Evolutionary conservation across 1,284 basidiomycete genomes (phyloP).

Genomic region (Caloboletus firmus): DNA sequence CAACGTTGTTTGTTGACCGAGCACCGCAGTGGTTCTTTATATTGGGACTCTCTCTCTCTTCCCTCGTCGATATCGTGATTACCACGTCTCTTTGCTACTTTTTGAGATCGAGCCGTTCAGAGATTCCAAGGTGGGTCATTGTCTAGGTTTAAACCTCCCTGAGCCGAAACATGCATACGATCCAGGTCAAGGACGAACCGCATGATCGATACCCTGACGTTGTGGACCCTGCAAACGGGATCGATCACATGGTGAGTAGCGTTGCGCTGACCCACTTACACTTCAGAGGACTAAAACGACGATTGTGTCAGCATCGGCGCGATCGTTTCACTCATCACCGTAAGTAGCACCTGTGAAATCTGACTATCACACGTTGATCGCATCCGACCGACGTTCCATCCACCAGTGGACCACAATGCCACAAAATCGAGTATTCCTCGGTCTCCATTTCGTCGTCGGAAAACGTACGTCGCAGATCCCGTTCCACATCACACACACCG

Average conservation of each 20-base stretch:
- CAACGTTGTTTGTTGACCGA: not conserved
- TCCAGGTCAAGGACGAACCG: conserved; percentile 40
- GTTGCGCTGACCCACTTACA: not conserved
- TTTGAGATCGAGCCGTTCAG: conserved; percentile 40
- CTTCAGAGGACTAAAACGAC: not conserved
- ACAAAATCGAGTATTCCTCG: conserved; percentile 44
- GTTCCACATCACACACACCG: not conserved
- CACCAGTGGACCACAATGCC: conserved; percentile 44
- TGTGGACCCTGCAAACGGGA: conserved; percentile 53
- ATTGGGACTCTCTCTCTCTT: conserved; percentile 48
- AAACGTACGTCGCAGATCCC: conserved; percentile 38
- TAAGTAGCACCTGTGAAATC: conserved; percentile 23
- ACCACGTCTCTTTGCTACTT: conserved; percentile 46
- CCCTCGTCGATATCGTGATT: conserved; percentile 49
- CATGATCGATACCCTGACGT: conserved; percentile 46
- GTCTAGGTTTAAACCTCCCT: not conserved
- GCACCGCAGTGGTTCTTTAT: conserved; percentile 50
- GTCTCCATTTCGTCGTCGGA: conserved; percentile 47
- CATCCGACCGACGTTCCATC: not conserved
- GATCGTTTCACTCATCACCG: conserved; percentile 43
- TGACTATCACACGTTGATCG: not conserved
- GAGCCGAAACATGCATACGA: not conserved
- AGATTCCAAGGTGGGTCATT: conserved; percentile 35
- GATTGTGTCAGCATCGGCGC: conserved; percentile 37
- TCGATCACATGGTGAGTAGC: conserved; percentile 43